phyloP scores from a whole-genome alignment of 148 eudicot species.

The Chenopodium berlandieri region DNA sequence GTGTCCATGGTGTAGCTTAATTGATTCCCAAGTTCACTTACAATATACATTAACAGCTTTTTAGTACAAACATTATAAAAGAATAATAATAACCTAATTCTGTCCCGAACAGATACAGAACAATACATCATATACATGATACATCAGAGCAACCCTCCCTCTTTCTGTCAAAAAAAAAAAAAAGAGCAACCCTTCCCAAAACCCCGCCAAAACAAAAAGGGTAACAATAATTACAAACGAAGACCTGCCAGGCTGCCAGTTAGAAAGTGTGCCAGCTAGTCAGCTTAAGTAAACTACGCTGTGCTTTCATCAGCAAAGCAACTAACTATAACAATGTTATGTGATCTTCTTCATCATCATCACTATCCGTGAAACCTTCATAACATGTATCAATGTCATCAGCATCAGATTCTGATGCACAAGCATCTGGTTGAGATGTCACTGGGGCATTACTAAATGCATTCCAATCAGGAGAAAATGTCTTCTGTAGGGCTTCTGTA shows the following conservation, averaged over 20 bases:
- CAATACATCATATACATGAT: background rate
- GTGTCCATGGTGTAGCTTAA: background rate
- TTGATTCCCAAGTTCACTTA: too few relatives aligned
- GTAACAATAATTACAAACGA: background rate
- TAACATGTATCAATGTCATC: conserved; percentile 32
- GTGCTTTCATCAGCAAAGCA: background rate
- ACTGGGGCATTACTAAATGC: conserved; percentile 34
- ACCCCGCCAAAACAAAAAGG: background rate
- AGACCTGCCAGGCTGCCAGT: background rate
- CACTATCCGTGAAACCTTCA: conserved; percentile 33
- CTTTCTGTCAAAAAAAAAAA: too few relatives aligned
- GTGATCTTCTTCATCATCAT: conserved; percentile 22
- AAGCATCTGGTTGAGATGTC: conserved; percentile 26
- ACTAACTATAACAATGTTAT: conserved; percentile 18
- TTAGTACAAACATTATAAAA: background rate
- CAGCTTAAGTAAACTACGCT: background rate
- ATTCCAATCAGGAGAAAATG: conserved; percentile 96
- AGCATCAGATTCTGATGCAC: conserved; percentile 31
- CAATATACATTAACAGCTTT: background rate
- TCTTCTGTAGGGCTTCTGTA: conserved; percentile 91
- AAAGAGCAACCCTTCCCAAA: background rate
- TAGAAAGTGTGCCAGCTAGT: background rate
- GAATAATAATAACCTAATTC: background rate
- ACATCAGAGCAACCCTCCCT: background rate
- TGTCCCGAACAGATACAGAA: background rate